Evolutionary conservation across 805 yeast species (phyloP).

Genomic region (Saccharomycopsis amapae): DNA sequence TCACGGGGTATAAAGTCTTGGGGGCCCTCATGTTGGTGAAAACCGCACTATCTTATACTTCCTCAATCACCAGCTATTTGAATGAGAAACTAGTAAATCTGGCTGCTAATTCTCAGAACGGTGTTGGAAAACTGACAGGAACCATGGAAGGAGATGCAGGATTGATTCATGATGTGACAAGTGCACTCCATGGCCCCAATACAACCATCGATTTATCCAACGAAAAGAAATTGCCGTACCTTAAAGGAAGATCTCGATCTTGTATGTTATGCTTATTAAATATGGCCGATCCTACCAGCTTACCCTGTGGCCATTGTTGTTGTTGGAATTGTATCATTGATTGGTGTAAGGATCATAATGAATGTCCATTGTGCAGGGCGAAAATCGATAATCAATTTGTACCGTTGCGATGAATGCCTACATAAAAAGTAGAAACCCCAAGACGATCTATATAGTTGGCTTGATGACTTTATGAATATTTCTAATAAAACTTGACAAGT

Average conservation of each 20-base stretch:
- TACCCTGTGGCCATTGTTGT: conserved; percentile 86
- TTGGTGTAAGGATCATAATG: conserved; percentile 83
- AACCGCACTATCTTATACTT: neutral
- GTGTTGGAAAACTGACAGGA: conserved; percentile 23
- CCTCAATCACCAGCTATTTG: neutral
- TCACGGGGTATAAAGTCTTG: conserved; percentile 52
- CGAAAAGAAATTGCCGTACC: conserved; percentile 49
- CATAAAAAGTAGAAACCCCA: too few relatives aligned
- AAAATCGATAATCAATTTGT: conserved; percentile 38
- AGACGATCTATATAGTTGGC: too few relatives aligned
- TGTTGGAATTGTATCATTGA: conserved; percentile 89
- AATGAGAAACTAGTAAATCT: neutral
- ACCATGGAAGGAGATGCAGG: conserved; percentile 20
- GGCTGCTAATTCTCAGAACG: neutral
- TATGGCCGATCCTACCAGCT: conserved; percentile 77
- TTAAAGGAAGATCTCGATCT: conserved; percentile 58
- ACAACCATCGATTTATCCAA: conserved; percentile 49
- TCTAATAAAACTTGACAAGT: too few relatives aligned
- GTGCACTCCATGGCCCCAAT: conserved; percentile 7
- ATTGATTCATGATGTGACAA: conserved; percentile 11
- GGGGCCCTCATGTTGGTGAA: conserved; percentile 29
- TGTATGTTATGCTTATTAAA: conserved; percentile 81
- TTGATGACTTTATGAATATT: too few relatives aligned
- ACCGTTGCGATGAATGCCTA: conserved; percentile 14
- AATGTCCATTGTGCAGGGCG: conserved; percentile 89